Evolutionary conservation across 2,329 filamentous ascomycete species (phyloP).

Genomic region (Penicillium psychrosexuale): DNA sequence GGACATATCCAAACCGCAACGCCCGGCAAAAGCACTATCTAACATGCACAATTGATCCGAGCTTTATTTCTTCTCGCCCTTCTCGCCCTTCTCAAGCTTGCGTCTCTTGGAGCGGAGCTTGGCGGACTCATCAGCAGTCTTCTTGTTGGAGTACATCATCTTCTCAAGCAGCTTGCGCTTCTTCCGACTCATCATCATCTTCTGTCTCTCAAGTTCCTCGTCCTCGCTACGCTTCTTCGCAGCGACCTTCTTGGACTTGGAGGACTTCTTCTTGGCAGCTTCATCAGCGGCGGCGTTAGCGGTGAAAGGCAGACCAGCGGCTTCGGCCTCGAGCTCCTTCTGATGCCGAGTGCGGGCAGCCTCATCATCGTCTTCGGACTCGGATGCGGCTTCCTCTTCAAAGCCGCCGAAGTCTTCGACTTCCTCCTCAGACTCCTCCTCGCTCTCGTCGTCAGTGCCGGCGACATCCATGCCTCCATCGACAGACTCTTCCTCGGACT

Average conservation of each 20-base stretch:
- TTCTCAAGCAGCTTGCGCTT: conserved; percentile 97
- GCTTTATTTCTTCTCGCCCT: conserved; percentile 6
- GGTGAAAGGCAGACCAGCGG: conserved; percentile 61
- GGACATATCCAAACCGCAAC: conserved; percentile 26
- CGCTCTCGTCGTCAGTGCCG: conserved; percentile 45
- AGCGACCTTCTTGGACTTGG: conserved; percentile 67
- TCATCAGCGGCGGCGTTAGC: conserved; percentile 52
- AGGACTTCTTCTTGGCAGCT: conserved; percentile 65
- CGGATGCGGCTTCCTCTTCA: conserved; percentile 48
- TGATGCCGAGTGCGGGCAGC: conserved; percentile 69
- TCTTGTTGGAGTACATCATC: conserved; percentile 93
- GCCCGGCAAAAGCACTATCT: conserved; percentile 18
- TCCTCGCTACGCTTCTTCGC: conserved; percentile 65
- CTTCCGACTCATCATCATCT: conserved; percentile 98
- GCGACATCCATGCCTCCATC: conserved; percentile 52
- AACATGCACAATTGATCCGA: conserved; percentile 11
- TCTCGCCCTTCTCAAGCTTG: conserved; percentile 67
- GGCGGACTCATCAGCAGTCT: conserved; percentile 86
- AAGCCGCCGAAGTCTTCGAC: conserved; percentile 51
- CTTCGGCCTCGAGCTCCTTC: conserved; percentile 87
- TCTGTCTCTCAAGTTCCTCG: conserved; percentile 86
- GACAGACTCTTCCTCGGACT: conserved; percentile 45
- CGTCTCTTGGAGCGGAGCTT: conserved; percentile 84
- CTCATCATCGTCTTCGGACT: conserved; percentile 59
- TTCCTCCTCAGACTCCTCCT: conserved; percentile 46